Evolutionary conservation across 768 basidiomycete species (phyloP).

Genomic region (Chalciporus chontae): DNA sequence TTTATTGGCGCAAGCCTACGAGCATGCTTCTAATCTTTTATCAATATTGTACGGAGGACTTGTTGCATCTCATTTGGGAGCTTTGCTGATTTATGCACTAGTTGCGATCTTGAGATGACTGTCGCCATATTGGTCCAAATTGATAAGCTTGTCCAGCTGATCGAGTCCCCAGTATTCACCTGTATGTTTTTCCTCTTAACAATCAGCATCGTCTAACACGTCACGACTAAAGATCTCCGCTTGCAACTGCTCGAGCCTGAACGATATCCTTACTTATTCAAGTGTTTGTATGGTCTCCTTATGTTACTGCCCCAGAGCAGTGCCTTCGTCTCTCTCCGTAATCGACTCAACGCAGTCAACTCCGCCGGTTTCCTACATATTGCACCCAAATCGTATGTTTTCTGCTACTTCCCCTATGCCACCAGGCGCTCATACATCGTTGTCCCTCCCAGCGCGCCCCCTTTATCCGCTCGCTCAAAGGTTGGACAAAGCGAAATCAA

Average conservation of each 20-base stretch:
- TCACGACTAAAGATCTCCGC: slow-evolving; percentile 57
- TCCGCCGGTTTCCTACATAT: slow-evolving; percentile 92
- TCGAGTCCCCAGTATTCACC: slow-evolving; percentile 98
- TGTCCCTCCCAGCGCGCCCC: slow-evolving; percentile 29
- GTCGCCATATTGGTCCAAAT: slow-evolving; percentile 93
- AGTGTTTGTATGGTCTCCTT: slow-evolving; percentile 93
- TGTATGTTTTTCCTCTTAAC: slow-evolving; percentile 49
- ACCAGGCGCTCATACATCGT: slow-evolving; percentile 13
- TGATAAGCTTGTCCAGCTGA: slow-evolving; percentile 95
- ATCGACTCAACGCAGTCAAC: slow-evolving; percentile 92
- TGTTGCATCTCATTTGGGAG: background rate
- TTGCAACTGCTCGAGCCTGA: slow-evolving; percentile 96
- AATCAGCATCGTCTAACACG: background rate
- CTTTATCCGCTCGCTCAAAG: slow-evolving; percentile 66
- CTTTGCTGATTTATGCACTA: slow-evolving; percentile 29
- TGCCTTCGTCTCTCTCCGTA: slow-evolving; percentile 91
- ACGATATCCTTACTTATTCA: slow-evolving; percentile 93
- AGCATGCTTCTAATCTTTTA: slow-evolving; percentile 94
- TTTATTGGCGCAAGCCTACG: slow-evolving; percentile 95
- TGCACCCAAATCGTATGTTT: slow-evolving; percentile 74
- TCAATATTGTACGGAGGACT: slow-evolving; percentile 77
- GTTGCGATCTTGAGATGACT: slow-evolving; percentile 95
- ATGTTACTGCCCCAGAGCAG: slow-evolving; percentile 98
- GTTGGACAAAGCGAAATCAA: slow-evolving; percentile 86
- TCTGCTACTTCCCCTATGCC: background rate